Base-by-base conservation (phyloP, 2,329 filamentous ascomycete species). In the Fusarium odoratissimum region DNA sequence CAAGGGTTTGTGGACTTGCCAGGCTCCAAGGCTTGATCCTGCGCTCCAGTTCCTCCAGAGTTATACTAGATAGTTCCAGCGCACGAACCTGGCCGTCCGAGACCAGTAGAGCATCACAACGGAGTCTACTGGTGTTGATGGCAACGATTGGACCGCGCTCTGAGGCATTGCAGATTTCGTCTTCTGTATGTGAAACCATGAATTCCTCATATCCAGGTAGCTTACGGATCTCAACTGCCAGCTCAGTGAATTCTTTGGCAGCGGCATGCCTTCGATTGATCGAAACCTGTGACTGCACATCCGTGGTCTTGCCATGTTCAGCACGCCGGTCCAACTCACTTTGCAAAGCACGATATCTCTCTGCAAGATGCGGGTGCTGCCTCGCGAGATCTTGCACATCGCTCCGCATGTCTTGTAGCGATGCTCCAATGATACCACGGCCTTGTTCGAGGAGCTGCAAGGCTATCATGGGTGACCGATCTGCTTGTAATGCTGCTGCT, bases 221-320 rank as follows among this genome's bases (percentile, higher is more conserved):
- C 14, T 3, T 5, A 3, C 49, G 51, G 8, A 61, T 57, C 2
- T 45, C 19, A 23, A 3, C 23, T 3, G 49, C 35, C 17, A 61
- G 5, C 4, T 61, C 38, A 0, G 21, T 25, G 3, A 61, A 57
- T 1, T 57, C 38, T 31, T 8, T 61, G 3, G 49, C 23, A n/a
- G 59, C 38, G 17, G 49, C 23, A 0, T 61, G 49, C n/a, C 51
- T 10, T 57, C 59, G 33, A 16, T 61, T 61, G 2, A 61, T 17
- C 5, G 37, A 44, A 0, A 3, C 35, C 21, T 61, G 37, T 4
- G 21, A 31, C 16, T 38, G 23, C 5, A 6, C 3, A 9, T 31
- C 13, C 7, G 21, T 13, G 1, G 23, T 6, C 11, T 23, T 45
- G 17, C 9, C 35, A 12, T 17, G 19, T 4, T 38, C 49, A 5